Percentiles rank a stretch among this genome's conserved stretches.
phyloP scores from a whole-genome alignment of 164 flowering plant species.

The Kingdonia uniflora region DNA sequence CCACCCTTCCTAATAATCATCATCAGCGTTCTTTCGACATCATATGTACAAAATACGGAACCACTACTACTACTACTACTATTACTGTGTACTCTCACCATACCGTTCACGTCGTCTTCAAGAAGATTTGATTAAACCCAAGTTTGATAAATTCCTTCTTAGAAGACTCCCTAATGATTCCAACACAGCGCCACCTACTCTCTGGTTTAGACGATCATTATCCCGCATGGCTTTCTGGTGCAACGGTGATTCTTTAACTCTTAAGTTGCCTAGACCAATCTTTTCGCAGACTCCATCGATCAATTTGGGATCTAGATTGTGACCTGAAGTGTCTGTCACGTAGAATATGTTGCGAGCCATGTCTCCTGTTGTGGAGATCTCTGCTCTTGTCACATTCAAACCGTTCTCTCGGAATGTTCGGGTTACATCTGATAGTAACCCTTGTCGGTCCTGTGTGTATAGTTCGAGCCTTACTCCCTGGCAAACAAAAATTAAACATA shows the following conservation, averaged over 20 bases:
- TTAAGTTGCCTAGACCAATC: slow-evolving; percentile 48
- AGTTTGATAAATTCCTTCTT: slow-evolving; percentile 68
- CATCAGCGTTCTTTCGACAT: too few species aligned
- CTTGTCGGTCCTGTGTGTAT: slow-evolving; percentile 38
- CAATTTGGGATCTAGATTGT: slow-evolving; percentile 40
- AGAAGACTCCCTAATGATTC: slow-evolving; percentile 76
- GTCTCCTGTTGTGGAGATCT: slow-evolving; percentile 54
- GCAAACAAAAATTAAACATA: too few species aligned
- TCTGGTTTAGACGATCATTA: slow-evolving; percentile 12
- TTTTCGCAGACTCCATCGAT: slow-evolving; percentile 55
- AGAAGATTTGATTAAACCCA: slow-evolving; percentile 77
- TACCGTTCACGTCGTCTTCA: too few species aligned
- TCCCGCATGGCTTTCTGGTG: slow-evolving; percentile 28
- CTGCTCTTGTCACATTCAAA: slow-evolving; percentile 78
- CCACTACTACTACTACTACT: too few species aligned
- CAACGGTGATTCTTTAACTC: slow-evolving; percentile 63
- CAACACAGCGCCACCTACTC: slow-evolving; percentile 61
- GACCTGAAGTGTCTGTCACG: slow-evolving; percentile 62
- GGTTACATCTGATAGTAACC: slow-evolving; percentile 76
- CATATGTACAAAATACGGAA: too few species aligned
- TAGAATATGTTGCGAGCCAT: slow-evolving; percentile 55
- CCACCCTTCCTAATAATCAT: too few species aligned
- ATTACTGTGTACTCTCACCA: too few species aligned
- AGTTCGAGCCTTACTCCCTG: slow-evolving; percentile 29
- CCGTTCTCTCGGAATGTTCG: slow-evolving; percentile 90